A percentile compares a stretch with the other conserved stretches of the same genome.
Conservation (phyloP, 2,329 filamentous ascomycete species). For the Xylaria sp. region DNA sequence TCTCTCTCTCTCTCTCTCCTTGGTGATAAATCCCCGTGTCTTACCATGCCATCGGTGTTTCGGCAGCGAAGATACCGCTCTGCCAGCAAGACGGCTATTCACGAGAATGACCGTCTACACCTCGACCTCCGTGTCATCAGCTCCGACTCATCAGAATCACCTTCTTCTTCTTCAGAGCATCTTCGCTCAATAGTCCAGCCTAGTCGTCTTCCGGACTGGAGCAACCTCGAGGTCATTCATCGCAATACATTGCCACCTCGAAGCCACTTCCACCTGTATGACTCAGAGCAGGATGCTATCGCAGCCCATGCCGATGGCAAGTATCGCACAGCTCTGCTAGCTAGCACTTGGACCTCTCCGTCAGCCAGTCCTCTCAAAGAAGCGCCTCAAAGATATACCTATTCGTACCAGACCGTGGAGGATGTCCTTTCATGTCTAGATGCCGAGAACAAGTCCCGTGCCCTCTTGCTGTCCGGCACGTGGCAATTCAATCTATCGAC, state of each 20-base stretch:
- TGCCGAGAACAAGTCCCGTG: constrained; percentile 34
- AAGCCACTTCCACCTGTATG: constrained; percentile 51
- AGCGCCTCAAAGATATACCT: constrained; percentile 50
- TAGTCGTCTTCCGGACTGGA: constrained; percentile 49
- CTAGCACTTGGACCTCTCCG: constrained; percentile 52
- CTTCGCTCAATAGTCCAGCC: constrained; percentile 27
- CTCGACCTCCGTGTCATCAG: constrained; percentile 20
- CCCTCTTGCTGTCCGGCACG: constrained; percentile 44
- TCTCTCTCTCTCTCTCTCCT: background rate
- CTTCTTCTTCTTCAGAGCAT: background rate
- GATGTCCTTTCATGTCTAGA: constrained; percentile 43
- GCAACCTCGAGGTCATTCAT: constrained; percentile 55
- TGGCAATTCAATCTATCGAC: constrained; percentile 50
- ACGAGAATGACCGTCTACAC: constrained; percentile 19
- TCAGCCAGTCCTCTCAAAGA: constrained; percentile 42
- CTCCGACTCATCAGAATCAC: background rate
- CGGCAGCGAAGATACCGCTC: background rate
- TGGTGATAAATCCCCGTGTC: background rate
- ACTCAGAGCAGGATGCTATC: constrained; percentile 44
- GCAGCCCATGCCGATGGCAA: constrained; percentile 33
- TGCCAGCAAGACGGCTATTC: constrained; percentile 16
- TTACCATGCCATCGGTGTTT: constrained; percentile 4
- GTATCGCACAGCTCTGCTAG: constrained; percentile 41
- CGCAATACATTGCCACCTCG: constrained; percentile 54
- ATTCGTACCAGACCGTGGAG: constrained; percentile 44